These are phyloP conservation scores for Lumnitzera racemosa DNA, from an alignment of 345 rosid genomes.

Conservation along the genomic window DNA sequence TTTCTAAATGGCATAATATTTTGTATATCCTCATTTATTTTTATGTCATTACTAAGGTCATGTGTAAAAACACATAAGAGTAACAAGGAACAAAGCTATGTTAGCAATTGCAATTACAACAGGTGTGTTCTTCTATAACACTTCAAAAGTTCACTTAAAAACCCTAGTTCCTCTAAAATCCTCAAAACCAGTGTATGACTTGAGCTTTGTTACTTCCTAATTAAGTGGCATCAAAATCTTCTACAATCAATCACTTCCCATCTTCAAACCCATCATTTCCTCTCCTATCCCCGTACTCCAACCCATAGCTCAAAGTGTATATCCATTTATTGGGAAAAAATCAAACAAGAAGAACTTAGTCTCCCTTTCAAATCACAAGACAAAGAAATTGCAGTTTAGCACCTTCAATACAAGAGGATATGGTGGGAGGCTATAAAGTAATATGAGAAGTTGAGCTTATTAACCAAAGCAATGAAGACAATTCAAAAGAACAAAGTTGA, in stretches of 20 bases:
- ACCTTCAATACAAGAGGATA: constrained; percentile 78
- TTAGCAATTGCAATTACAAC: constrained; percentile 3
- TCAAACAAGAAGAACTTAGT: constrained; percentile 88
- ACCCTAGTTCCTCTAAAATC: neutral
- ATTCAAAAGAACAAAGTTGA: constrained; percentile 90
- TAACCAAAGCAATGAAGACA: constrained; percentile 85
- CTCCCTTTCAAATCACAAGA: constrained; percentile 95
- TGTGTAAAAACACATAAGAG: no score
- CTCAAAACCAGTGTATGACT: constrained; percentile 17
- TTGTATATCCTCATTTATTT: no score
- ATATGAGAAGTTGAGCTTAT: constrained; percentile 64
- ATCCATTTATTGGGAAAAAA: constrained; percentile 91
- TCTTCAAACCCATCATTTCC: constrained; percentile 23
- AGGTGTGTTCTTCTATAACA: neutral
- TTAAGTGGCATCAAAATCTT: constrained; percentile 59
- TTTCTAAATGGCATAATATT: no score
- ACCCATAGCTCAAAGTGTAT: constrained; percentile 83
- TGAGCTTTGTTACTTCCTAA: constrained; percentile 61
- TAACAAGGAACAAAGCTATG: no score
- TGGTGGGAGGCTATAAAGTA: constrained; percentile 99
- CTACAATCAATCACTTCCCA: constrained; percentile 11
- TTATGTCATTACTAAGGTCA: no score
- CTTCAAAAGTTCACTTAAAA: no score
- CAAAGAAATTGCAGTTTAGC: constrained; percentile 80
- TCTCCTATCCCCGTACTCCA: constrained; percentile 37